Conservation (phyloP, 1,284 basidiomycete species). For the Cerrena zonata region DNA sequence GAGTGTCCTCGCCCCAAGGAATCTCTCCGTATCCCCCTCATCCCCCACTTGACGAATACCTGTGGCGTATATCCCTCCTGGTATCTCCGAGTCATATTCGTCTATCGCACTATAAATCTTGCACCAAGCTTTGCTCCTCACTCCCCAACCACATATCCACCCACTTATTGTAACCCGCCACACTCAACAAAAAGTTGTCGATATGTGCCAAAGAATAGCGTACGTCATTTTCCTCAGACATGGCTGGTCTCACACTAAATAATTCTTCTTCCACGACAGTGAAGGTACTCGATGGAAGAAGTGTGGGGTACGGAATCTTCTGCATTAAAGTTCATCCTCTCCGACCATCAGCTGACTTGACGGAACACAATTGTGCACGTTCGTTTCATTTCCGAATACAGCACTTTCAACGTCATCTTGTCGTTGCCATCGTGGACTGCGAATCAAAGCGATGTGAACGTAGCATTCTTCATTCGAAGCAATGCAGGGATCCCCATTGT, state of each 20-base stretch:
- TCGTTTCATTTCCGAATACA: constrained; percentile 22
- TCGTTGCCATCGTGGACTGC: constrained; percentile 66
- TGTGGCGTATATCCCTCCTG: too few species aligned
- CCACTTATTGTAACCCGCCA: neutral
- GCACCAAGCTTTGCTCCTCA: too few species aligned
- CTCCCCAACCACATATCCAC: neutral
- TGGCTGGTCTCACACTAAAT: constrained; percentile 6
- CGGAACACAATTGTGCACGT: constrained; percentile 6
- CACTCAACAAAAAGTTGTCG: neutral
- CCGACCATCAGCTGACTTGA: constrained; percentile 18
- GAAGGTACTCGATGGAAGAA: constrained; percentile 66
- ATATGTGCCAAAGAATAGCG: constrained; percentile 36
- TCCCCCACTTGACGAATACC: neutral
- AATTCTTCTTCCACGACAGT: constrained; percentile 34
- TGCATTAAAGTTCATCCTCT: constrained; percentile 8
- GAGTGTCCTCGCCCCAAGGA: constrained; percentile 8
- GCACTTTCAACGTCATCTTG: constrained; percentile 69
- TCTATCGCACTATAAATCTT: too few species aligned
- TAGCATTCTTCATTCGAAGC: constrained; percentile 53
- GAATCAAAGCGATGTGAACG: constrained; percentile 53
- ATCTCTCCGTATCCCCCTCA: neutral
- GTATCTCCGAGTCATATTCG: neutral
- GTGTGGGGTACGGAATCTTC: constrained; percentile 49
- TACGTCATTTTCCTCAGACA: constrained; percentile 20
- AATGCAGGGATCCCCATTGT: constrained; percentile 48